These are phyloP conservation scores for Dactylorhiza incarnata DNA, from an alignment of 106 monocot genomes.

Conservation along the genomic window DNA sequence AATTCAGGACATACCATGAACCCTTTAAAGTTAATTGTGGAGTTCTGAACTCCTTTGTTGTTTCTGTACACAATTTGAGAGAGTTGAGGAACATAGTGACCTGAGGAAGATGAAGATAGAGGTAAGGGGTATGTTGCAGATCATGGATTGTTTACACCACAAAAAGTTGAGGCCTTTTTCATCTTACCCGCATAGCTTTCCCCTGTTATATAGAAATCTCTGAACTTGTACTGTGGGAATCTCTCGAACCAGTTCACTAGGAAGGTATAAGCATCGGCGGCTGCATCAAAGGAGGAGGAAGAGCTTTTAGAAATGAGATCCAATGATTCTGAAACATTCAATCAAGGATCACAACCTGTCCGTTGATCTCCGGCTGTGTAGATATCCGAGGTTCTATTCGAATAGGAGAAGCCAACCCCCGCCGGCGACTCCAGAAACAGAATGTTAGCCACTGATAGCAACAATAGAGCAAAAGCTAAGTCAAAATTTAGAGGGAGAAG, in stretches of 20 bases:
- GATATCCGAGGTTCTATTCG: conserved; percentile 68
- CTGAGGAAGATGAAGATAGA: conserved; percentile 28
- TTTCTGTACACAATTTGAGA: conserved; percentile 64
- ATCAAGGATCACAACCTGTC: conserved; percentile 36
- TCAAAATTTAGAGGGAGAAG: not conserved
- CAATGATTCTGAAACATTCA: not conserved
- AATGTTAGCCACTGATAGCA: conserved; percentile 65
- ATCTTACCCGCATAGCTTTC: conserved; percentile 86
- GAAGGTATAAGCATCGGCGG: conserved; percentile 61
- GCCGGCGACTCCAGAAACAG: conserved; percentile 94
- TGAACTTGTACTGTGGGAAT: conserved; percentile 83
- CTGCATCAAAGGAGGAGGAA: conserved; percentile 20
- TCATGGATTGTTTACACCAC: not conserved
- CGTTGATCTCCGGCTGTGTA: conserved; percentile 54
- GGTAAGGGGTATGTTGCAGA: not conserved
- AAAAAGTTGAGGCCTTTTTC: conserved; percentile 5
- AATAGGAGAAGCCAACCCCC: conserved; percentile 95
- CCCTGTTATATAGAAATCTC: conserved; percentile 90
- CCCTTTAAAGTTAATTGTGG: conserved; percentile 83
- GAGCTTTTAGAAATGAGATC: not conserved
- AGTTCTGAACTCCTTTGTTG: conserved; percentile 55
- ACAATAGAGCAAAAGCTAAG: conserved; percentile 1
- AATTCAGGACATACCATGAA: conserved; percentile 61
- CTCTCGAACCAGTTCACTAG: conserved; percentile 86
- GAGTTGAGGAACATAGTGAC: conserved; percentile 92